A percentile compares a stretch with the other conserved stretches of the same genome.
These are phyloP conservation scores for Clonostachys solani DNA, from an alignment of 2,329 filamentous ascomycete species.

Conservation along the genomic window DNA sequence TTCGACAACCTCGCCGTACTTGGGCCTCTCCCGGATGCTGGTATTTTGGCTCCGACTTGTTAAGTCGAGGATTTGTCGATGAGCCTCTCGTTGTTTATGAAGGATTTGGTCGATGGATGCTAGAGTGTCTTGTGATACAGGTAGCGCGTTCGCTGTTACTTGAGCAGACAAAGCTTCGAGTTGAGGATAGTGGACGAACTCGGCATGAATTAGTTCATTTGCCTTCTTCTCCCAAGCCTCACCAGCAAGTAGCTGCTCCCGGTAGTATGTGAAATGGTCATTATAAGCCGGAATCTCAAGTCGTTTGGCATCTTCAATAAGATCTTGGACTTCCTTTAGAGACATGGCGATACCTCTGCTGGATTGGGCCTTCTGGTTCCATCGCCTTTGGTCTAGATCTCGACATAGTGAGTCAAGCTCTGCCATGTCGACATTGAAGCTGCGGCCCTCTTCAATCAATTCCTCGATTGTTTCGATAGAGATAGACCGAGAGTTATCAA, in stretches of 20 bases:
- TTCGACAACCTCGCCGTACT: conserved; percentile 85
- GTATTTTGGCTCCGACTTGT: conserved; percentile 72
- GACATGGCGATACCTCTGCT: conserved; percentile 63
- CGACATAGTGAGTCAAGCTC: conserved; percentile 81
- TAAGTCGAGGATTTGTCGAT: conserved; percentile 79
- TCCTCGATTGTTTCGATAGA: conserved; percentile 79
- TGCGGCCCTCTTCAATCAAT: conserved; percentile 81
- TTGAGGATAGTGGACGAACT: conserved; percentile 89
- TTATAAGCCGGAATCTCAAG: conserved; percentile 77
- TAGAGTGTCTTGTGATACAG: conserved; percentile 78
- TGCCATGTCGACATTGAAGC: conserved; percentile 86
- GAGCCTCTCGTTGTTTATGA: conserved; percentile 92
- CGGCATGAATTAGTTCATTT: conserved; percentile 86
- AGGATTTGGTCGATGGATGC: conserved; percentile 84
- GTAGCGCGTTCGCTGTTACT: conserved; percentile 64
- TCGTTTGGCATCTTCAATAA: conserved; percentile 74
- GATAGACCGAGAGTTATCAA: conserved; percentile 61
- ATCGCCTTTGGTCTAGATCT: conserved; percentile 79
- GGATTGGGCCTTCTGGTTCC: conserved; percentile 74
- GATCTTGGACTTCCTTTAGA: conserved; percentile 71
- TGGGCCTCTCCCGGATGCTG: conserved; percentile 76
- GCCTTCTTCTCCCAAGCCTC: conserved; percentile 91
- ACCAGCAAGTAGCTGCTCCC: conserved; percentile 71
- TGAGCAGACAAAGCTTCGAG: conserved; percentile 87
- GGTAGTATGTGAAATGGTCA: conserved; percentile 71